A percentile compares a stretch with the other conserved stretches of the same genome.
These are phyloP conservation scores for Candida chauliodis DNA, from an alignment of 805 yeast genomes.

Conservation along the genomic window DNA sequence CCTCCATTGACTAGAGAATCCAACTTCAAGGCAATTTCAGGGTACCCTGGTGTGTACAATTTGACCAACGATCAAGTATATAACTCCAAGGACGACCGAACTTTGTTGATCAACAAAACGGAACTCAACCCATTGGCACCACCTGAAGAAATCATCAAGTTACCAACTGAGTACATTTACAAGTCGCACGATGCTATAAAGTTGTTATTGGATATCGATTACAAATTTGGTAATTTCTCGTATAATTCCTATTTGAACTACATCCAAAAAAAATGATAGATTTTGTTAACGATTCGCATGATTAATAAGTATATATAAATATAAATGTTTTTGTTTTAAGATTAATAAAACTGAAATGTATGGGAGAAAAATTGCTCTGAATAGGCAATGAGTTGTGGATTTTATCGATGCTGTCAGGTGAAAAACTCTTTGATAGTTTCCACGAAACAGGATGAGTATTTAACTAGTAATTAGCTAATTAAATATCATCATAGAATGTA, in stretches of 20 bases:
- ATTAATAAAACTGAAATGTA: neutral
- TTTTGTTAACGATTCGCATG: no score
- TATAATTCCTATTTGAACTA: conserved; percentile 43
- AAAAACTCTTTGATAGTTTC: no score
- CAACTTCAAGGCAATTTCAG: conserved; percentile 40
- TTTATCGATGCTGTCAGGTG: no score
- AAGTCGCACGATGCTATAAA: conserved; percentile 60
- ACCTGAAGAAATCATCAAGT: conserved; percentile 31
- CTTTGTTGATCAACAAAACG: conserved; percentile 30
- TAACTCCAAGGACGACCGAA: conserved; percentile 36
- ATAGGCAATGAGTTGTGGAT: no score
- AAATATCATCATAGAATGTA: no score
- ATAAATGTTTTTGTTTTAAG: neutral
- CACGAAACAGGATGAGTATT: no score
- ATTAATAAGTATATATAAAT: no score
- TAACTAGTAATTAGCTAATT: no score
- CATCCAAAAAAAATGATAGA: conserved; percentile 17
- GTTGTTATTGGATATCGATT: conserved; percentile 59
- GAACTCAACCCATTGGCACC: conserved; percentile 5
- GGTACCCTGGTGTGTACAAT: conserved; percentile 44
- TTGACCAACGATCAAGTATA: conserved; percentile 44
- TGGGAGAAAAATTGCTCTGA: no score
- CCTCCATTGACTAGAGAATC: conserved; percentile 43
- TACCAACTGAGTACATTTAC: conserved; percentile 46
- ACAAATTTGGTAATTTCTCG: conserved; percentile 56